Conservation (phyloP, 2,329 filamentous ascomycete genomes). For the Penicillium sp. region DNA sequence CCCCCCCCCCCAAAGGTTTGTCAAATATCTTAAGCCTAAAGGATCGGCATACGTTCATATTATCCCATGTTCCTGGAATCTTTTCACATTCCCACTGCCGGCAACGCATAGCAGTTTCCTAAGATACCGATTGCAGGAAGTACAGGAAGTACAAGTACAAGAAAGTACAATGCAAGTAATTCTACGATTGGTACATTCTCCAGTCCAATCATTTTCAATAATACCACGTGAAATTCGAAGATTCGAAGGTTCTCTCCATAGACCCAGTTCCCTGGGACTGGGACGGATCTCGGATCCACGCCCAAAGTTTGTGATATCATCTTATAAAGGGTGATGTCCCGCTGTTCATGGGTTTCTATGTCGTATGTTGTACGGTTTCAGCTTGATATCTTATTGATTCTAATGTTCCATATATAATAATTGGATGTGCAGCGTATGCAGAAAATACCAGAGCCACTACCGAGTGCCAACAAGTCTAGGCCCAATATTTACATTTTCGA, state of each 20-base stretch:
- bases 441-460: background rate
- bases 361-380: too few relatives aligned
- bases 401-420: background rate
- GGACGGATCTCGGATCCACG: slow-evolving; percentile 26
- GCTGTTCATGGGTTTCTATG: background rate
- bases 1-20: background rate
- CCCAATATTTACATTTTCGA: background rate
- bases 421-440: background rate
- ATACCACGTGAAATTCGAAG: slow-evolving; percentile 1
- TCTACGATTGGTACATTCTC: background rate
- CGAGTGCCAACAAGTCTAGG: background rate
- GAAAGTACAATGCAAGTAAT: background rate
- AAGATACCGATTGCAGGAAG: background rate
- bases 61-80: background rate
- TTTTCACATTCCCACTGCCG: background rate
- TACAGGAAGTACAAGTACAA: too few relatives aligned
- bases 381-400: background rate
- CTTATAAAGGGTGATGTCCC: background rate
- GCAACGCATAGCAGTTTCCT: background rate
- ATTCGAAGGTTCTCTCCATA: background rate
- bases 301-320: slow-evolving; percentile 3
- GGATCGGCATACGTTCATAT: background rate
- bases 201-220: background rate
- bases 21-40: background rate
- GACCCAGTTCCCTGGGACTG: slow-evolving; percentile 17